phyloP scores from a whole-genome alignment of 306 rosid species.

The Trichosanthes truncata region DNA sequence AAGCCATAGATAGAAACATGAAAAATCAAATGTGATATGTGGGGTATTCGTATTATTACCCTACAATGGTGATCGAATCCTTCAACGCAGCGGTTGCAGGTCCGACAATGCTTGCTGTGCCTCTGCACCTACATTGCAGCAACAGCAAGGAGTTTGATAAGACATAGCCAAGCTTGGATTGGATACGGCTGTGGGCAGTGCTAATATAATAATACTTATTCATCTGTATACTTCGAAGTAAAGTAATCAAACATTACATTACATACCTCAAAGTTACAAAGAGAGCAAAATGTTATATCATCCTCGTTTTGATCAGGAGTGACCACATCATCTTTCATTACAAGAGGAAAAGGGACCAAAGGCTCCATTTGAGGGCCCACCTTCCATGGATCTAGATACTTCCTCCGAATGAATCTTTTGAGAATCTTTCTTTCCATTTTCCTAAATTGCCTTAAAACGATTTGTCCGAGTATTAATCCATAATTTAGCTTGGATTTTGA shows the following conservation, averaged over 20 bases:
- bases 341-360: conserved; percentile 67
- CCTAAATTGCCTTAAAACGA: conserved; percentile 58
- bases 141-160: not conserved
- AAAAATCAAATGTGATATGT: not conserved
- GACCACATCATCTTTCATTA: conserved; percentile 62
- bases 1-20: not conserved
- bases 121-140: conserved; percentile 50
- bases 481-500: conserved; percentile 32
- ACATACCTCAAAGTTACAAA: conserved; percentile 71
- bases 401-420: conserved; percentile 62
- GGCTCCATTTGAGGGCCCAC: conserved; percentile 52
- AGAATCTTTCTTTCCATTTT: conserved; percentile 78
- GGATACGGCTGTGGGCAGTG: not conserved
- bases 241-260: not conserved
- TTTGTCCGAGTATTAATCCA: conserved; percentile 55
- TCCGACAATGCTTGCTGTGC: conserved; percentile 85
- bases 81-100: conserved; percentile 93
- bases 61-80: conserved; percentile 97
- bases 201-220: not conserved
- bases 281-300: conserved; percentile 70
- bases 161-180: not conserved
- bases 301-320: conserved; percentile 50
- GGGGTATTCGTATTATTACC: conserved; percentile 18
- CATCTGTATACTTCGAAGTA: not conserved
- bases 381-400: conserved; percentile 63